Evolutionary conservation across 495 filamentous ascomycete species (phyloP), one percentile per base, ranked within the genome.

Genomic region (Glarea lozoyensis): DNA sequence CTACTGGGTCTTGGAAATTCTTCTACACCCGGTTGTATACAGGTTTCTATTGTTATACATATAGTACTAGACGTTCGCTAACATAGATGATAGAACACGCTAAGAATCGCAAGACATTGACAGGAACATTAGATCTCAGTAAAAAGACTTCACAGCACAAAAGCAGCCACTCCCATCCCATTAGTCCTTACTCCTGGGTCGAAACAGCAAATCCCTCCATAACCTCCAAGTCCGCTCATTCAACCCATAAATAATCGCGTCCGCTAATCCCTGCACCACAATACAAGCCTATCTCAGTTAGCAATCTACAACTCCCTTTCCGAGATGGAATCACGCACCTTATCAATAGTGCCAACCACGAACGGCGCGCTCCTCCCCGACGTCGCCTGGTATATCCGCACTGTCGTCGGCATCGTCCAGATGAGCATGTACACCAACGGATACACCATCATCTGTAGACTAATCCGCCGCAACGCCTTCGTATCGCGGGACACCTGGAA

Each of bases 401-500:
- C 59, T 0, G 43, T 27, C 0, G 65, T 69, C 0, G 65, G 65
- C 24, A 69, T 62, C 1, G 58, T 61, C 65, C 65, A 69, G 10
- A 67, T 56, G 3, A 65, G 29, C 55, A 65, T 62, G 41, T 69
- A 69, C 4, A 63, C 58, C 0, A 67, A 44, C 7, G 64, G 65
- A 38, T 69, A 69, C 16, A 53, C 44, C 53, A 69, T 61, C 65
- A 69, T 69, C 32, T 64, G 57, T 11, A 60, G 56, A 4, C 64
- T 57, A 16, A 61, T 54, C 61, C 61, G 39, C 2, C 34, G 35
- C 12, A 49, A 39, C 27, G 40, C 45, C 41, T 45, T 49, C 25
- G 40, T 30, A 3, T 37, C 39, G 7, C 39, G 46, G 10, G 39
- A 43, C 4, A 40, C 45, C 15, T 32, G 15, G 12, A 51, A 34